These are phyloP conservation scores for Cynara cardunculus DNA, from an alignment of 129 eudicot species.

Conservation along the genomic window DNA sequence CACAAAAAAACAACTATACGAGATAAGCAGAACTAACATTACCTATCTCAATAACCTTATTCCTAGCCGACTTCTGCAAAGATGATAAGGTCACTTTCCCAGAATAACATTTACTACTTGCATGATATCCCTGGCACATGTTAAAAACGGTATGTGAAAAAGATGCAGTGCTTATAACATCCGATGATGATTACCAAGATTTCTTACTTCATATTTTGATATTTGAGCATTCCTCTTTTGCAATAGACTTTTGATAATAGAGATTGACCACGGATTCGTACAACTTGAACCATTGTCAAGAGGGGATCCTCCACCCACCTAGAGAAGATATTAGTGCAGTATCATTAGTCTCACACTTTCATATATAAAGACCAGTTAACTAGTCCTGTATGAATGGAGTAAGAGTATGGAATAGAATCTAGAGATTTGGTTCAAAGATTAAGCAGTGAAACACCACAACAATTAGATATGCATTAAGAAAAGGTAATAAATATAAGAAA, in stretches of 20 bases:
- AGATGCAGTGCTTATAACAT: neutral
- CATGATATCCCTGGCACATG: conserved; percentile 64
- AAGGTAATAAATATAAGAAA: neutral
- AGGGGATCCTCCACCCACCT: conserved; percentile 32
- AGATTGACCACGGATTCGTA: conserved; percentile 73
- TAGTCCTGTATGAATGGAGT: neutral
- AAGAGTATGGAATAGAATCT: neutral
- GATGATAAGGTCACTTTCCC: conserved; percentile 64
- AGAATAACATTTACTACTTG: conserved; percentile 54
- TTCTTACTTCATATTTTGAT: conserved; percentile 58
- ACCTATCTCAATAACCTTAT: conserved; percentile 87
- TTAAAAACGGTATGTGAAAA: neutral
- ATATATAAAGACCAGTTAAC: neutral
- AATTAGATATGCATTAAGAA: neutral
- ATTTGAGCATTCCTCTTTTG: conserved; percentile 60
- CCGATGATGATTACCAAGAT: conserved; percentile 3
- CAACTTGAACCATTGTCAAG: conserved; percentile 28
- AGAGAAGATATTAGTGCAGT: conserved; percentile 8
- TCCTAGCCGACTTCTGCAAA: conserved; percentile 64
- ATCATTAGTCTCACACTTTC: conserved; percentile 5
- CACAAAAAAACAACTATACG: neutral
- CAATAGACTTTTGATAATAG: conserved; percentile 45
- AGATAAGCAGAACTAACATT: conserved; percentile 3
- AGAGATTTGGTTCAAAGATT: neutral
- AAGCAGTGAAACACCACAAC: neutral